phyloP scores from a whole-genome alignment of 1,284 basidiomycete genomes.

The Ganoderma boninense region DNA sequence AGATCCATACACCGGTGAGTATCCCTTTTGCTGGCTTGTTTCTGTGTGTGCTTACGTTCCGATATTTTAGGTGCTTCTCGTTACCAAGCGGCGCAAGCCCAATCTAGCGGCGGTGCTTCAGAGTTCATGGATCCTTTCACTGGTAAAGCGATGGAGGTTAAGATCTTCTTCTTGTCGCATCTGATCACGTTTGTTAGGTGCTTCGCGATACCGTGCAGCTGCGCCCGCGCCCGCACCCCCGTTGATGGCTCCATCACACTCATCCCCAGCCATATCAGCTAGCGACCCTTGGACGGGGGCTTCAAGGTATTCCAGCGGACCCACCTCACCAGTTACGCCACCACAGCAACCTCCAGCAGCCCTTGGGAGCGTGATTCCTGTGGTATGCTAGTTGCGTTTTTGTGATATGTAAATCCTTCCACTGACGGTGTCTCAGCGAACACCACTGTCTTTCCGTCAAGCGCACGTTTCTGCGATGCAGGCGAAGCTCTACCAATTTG shows the following conservation, averaged over 20 bases:
- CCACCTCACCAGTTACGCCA: constrained; percentile 34
- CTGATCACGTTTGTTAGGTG: constrained; percentile 44
- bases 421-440: constrained; percentile 47
- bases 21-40: constrained; percentile 8
- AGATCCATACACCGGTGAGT: constrained; percentile 91
- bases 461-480: constrained; percentile 90
- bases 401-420: too few species aligned
- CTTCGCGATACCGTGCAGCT: constrained; percentile 46
- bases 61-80: constrained; percentile 59
- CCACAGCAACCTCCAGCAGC: constrained; percentile 19
- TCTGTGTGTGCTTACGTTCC: constrained; percentile 9
- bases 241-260: constrained; percentile 14
- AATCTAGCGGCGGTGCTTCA: constrained; percentile 37
- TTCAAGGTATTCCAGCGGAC: constrained; percentile 61
- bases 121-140: constrained; percentile 48
- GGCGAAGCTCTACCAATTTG: constrained; percentile 84
- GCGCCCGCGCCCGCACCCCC: constrained; percentile 32
- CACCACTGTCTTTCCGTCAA: constrained; percentile 82
- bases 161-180: constrained; percentile 26
- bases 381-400: constrained; percentile 49
- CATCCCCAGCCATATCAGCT: constrained; percentile 21
- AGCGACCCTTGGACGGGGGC: constrained; percentile 79
- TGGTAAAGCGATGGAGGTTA: constrained; percentile 43
- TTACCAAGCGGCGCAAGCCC: constrained; percentile 55
- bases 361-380: constrained; percentile 57